A percentile compares a stretch with the other conserved stretches of the same genome.
Evolutionary conservation across 495 filamentous ascomycete species (phyloP).

Genomic region (Hypomontagnella submonticulosa): DNA sequence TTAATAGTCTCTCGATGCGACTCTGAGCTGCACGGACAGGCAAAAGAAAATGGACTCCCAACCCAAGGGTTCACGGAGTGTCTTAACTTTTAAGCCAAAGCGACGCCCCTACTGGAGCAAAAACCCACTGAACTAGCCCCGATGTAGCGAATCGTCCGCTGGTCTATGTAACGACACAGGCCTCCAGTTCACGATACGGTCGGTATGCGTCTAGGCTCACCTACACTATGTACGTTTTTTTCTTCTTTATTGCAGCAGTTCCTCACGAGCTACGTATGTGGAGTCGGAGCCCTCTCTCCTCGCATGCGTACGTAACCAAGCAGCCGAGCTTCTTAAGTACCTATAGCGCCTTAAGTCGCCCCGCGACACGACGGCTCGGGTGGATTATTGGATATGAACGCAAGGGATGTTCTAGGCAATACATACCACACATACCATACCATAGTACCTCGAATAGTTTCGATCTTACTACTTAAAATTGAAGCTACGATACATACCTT

Average conservation of each 20-base stretch:
- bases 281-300: slow-evolving; percentile 3
- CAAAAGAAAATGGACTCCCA: slow-evolving; percentile 2
- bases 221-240: slow-evolving; percentile 8
- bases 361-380: slow-evolving; percentile 20
- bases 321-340: background rate
- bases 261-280: slow-evolving; percentile 15
- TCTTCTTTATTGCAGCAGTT: background rate
- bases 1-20: slow-evolving; percentile 31
- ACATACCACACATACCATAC: no score
- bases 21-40: slow-evolving; percentile 7
- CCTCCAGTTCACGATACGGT: background rate
- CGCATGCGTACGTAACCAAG: slow-evolving; percentile 25
- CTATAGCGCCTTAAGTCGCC: slow-evolving; percentile 15
- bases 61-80: slow-evolving; percentile 5
- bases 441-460: no score
- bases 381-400: slow-evolving; percentile 19
- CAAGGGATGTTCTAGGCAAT: slow-evolving; percentile 19
- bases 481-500: no score
- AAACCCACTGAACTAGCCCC: slow-evolving; percentile 36
- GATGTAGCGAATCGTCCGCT: slow-evolving; percentile 41
- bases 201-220: background rate
- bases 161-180: slow-evolving; percentile 15
- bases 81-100: slow-evolving; percentile 9
- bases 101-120: slow-evolving; percentile 1
- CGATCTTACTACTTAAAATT: no score